These are phyloP conservation scores for Camelina neglecta DNA, from an alignment of 345 rosid species.

Conservation along the genomic window DNA sequence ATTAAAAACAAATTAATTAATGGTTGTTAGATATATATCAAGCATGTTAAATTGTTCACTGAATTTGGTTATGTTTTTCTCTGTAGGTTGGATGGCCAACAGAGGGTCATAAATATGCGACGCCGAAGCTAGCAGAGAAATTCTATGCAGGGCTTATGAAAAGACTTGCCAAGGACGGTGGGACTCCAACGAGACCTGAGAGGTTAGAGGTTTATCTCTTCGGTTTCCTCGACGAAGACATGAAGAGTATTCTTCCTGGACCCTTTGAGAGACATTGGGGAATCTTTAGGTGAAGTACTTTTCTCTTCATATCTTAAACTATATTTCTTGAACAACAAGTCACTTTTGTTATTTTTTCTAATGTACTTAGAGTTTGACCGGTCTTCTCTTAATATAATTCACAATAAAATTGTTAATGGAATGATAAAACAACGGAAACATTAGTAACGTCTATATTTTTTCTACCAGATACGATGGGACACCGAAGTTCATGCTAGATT, in stretches of 20 bases:
- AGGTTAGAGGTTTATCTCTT: slow-evolving; percentile 64
- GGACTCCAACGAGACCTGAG: slow-evolving; percentile 74
- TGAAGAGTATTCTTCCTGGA: slow-evolving; percentile 77
- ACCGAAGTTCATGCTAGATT: slow-evolving; percentile 73
- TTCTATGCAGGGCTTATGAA: slow-evolving; percentile 78
- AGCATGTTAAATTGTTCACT: not conserved
- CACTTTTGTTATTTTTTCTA: not conserved
- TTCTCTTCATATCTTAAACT: not conserved
- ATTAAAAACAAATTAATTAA: slow-evolving; percentile 23
- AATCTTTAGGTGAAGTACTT: slow-evolving; percentile 49
- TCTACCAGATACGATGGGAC: slow-evolving; percentile 56
- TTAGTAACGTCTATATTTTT: not conserved
- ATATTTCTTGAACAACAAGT: slow-evolving; percentile 15
- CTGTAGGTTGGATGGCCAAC: slow-evolving; percentile 87
- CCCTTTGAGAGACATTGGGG: slow-evolving; percentile 94
- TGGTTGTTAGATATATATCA: not conserved
- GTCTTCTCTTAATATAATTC: not conserved
- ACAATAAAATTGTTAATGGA: not conserved
- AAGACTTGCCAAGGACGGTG: slow-evolving; percentile 53
- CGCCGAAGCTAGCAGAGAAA: slow-evolving; percentile 49
- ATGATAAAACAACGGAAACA: too few species aligned
- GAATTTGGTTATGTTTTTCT: not conserved
- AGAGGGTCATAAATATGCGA: slow-evolving; percentile 57
- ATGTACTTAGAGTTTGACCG: not conserved
- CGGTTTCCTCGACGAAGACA: slow-evolving; percentile 72